Base-by-base conservation (phyloP, 2,329 filamentous ascomycete genomes). In the Dothistroma septosporum region DNA sequence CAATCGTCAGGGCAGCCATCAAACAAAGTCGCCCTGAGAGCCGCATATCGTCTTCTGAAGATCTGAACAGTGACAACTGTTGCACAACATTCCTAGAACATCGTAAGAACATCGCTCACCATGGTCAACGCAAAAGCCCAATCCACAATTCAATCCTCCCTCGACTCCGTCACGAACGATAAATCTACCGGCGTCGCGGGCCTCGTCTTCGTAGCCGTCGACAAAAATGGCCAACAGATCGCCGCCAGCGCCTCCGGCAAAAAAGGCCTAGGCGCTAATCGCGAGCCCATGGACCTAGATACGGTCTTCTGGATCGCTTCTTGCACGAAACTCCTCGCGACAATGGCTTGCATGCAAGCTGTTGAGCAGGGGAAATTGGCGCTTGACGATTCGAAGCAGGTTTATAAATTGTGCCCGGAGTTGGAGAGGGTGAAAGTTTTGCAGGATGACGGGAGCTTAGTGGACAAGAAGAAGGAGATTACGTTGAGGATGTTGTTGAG, bases 241-340 rank as follows among this genome's bases (percentile, higher is more conserved):
- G 72, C 74, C 28, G 72, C 77, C 49, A 72, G 75, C 61, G 75
- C 78, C 2, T 76, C 78, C 4, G 79, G 79, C 11, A 78, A 74
- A 33, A 68, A 70, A 28, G 74, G 76, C 14, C 59, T 78, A 4
- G 53, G 53, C 14, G 70, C 75, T 8, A 71, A 70, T 1, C 65
- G 75, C 0, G 79, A 84, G 50, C 75, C 80, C 4, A 85, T 89
- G 82, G 80, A 80, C 0, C 73, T 85, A 0, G 85, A 89, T 44
- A 84, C 77, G 6, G 63, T 64, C 1, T 89, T 87, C 67, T 84
- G 81, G 80, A 80, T 84, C 21, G 81, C 81, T 1, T 81, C 79
- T 0, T 83, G 80, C 68, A 76, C 74, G 14, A 81, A 81, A 66
- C 66, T 80, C 56, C 65, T 81, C 0, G 70, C 70, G 2, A 74